Evolutionary conservation across 441 rosid species (phyloP), one percentile per base, ranked within the genome.

Genomic region (Populus hybrid): DNA sequence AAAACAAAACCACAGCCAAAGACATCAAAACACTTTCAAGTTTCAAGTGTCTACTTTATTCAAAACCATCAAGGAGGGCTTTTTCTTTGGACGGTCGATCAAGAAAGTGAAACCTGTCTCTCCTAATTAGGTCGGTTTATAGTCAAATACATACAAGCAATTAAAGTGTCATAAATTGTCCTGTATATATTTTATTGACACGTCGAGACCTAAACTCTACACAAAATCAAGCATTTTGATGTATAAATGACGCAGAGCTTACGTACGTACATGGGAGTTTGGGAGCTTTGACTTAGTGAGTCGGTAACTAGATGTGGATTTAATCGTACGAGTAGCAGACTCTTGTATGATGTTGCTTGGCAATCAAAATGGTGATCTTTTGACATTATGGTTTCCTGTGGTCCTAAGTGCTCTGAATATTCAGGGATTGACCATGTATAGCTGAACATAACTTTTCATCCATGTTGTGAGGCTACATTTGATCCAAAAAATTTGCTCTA

Each of bases 31-130:
- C 79, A 70, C 84, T 85, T 86, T 82, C 71, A 65, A 30, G 69
- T 85, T 86, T 82, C 71, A 65, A 30, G 72, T 35, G 78, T 67
- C 35, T 34, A 46, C 78, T 46, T 75, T 10, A 71, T 77, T 82
- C 75, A 67, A 79, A 75, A 53, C 23, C 72, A 24, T 63, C 10
- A 40, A 10, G 66, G 35, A 10, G 57, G 20, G 23, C 28, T 64
- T 83, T 85, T 85, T 85, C 91, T 84, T 85, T 88, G 93, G 93
- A 64, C 93, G 93, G 93, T 78, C 80, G 85, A 82, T 77, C 30
- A 6, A 50, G 82, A 81, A 75, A 77, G 70, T 78, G 82, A 82
- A 77, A 68, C 59, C 30, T 66, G 78, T 77, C 77, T 53, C 50
- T 69, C 40, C 34, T 8, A 21, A 24, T 24, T 24, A 53, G 67